phyloP scores from a whole-genome alignment of 2,329 filamentous ascomycete genomes.

The Lasiodiplodia sp. region DNA sequence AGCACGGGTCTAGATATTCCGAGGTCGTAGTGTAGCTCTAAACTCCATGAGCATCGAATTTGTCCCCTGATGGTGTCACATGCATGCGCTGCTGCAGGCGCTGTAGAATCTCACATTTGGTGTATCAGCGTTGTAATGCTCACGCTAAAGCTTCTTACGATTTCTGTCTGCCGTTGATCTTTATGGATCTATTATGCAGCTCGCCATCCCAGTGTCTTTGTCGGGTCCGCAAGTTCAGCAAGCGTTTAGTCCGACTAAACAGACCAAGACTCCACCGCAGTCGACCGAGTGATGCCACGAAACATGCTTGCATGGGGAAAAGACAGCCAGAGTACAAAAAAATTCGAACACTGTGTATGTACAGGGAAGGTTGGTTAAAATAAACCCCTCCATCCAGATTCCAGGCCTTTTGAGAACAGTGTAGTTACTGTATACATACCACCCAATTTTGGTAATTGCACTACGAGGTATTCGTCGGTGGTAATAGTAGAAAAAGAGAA shows the following conservation, averaged over 20 bases:
- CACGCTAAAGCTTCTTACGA: background rate
- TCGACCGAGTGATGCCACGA: background rate
- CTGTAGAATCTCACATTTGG: background rate
- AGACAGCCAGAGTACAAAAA: constrained; percentile 5
- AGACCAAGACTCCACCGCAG: background rate
- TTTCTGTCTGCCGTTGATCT: background rate
- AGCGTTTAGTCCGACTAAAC: background rate
- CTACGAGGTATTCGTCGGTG: constrained; percentile 1
- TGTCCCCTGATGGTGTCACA: background rate
- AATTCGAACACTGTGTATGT: constrained; percentile 4
- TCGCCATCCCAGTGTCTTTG: background rate
- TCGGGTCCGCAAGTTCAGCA: background rate
- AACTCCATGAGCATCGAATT: background rate
- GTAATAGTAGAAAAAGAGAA: constrained; percentile 7
- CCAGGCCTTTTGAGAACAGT: constrained; percentile 7
- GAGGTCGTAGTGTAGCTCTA: background rate
- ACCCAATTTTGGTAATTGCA: constrained; percentile 17
- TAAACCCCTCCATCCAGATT: constrained; percentile 1
- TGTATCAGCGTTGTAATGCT: background rate
- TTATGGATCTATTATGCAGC: background rate
- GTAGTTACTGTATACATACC: constrained; percentile 17
- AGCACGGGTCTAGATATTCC: background rate
- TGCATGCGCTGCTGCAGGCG: background rate
- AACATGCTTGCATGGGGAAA: background rate
- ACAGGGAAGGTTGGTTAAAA: constrained; percentile 22